These are phyloP conservation scores for Stagonosporopsis vannaccii DNA, from an alignment of 2,329 filamentous ascomycete genomes.

Conservation along the genomic window DNA sequence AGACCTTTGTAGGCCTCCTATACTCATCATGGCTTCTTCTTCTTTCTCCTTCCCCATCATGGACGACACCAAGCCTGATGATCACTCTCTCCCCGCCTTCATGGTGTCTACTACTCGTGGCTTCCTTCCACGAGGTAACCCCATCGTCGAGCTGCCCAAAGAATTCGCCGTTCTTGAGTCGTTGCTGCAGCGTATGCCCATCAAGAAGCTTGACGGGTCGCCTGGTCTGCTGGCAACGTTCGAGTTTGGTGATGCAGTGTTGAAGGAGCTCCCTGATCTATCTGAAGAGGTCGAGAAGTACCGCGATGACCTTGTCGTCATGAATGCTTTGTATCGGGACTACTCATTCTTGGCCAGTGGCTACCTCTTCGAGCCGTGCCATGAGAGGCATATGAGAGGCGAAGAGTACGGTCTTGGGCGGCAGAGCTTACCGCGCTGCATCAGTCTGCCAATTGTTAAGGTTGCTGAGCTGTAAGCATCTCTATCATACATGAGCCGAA, in stretches of 20 bases:
- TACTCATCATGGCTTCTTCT: conserved; percentile 51
- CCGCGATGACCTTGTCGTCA: conserved; percentile 74
- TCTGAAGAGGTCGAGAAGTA: conserved; percentile 75
- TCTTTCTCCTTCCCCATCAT: conserved; percentile 66
- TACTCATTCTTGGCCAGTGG: conserved; percentile 91
- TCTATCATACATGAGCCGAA: background rate
- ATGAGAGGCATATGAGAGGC: conserved; percentile 71
- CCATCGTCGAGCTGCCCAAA: conserved; percentile 65
- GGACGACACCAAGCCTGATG: conserved; percentile 67
- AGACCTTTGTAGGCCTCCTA: background rate
- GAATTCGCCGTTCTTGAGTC: conserved; percentile 77
- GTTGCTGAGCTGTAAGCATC: conserved; percentile 82
- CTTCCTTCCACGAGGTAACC: conserved; percentile 70
- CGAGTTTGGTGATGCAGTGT: conserved; percentile 76
- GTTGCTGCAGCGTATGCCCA: conserved; percentile 78
- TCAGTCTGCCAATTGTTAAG: conserved; percentile 82
- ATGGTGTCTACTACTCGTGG: conserved; percentile 79
- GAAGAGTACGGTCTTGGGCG: conserved; percentile 81
- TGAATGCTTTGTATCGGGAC: conserved; percentile 89
- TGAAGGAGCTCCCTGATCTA: conserved; percentile 78
- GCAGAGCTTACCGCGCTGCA: conserved; percentile 73
- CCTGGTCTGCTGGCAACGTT: conserved; percentile 79
- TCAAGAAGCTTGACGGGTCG: conserved; percentile 74
- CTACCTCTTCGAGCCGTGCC: conserved; percentile 91
- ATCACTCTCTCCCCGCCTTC: conserved; percentile 73